phyloP scores from a whole-genome alignment of 108 stramenopile genomes.

The Aurantiochytrium sp. region DNA sequence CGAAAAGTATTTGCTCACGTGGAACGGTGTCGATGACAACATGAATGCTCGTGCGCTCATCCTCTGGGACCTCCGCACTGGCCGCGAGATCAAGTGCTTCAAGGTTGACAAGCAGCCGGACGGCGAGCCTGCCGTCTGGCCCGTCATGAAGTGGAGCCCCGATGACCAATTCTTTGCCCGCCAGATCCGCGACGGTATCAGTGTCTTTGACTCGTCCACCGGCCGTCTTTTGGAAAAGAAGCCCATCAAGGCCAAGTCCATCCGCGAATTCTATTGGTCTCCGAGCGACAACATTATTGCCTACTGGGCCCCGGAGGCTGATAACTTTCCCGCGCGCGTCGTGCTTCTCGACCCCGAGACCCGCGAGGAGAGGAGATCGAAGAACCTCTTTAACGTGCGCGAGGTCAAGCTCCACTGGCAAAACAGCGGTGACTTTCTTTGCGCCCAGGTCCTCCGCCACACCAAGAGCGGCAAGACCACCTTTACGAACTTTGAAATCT shows the following conservation, averaged over 20 bases:
- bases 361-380: neutral
- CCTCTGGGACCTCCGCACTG: conserved; percentile 33
- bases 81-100: conserved; percentile 22
- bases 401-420: conserved; percentile 34
- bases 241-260: conserved; percentile 19
- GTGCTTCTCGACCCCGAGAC: conserved; percentile 9
- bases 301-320: conserved; percentile 27
- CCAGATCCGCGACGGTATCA: conserved; percentile 10
- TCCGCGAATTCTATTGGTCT: conserved; percentile 27
- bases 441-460: conserved; percentile 23
- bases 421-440: conserved; percentile 26
- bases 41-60: conserved; percentile 18
- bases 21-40: conserved; percentile 18
- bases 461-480: conserved; percentile 9
- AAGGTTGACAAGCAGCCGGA: neutral
- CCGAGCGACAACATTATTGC: conserved; percentile 23
- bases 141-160: conserved; percentile 22
- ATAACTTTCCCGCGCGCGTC: conserved; percentile 27
- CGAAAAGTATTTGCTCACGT: conserved; percentile 27
- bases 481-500: conserved; percentile 28
- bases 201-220: neutral
- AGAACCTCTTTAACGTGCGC: conserved; percentile 29
- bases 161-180: conserved; percentile 26
- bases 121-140: conserved; percentile 2
- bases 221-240: conserved; percentile 14